phyloP scores from a whole-genome alignment of 2,329 filamentous ascomycete genomes.

The Pseudogymnoascus sp. region DNA sequence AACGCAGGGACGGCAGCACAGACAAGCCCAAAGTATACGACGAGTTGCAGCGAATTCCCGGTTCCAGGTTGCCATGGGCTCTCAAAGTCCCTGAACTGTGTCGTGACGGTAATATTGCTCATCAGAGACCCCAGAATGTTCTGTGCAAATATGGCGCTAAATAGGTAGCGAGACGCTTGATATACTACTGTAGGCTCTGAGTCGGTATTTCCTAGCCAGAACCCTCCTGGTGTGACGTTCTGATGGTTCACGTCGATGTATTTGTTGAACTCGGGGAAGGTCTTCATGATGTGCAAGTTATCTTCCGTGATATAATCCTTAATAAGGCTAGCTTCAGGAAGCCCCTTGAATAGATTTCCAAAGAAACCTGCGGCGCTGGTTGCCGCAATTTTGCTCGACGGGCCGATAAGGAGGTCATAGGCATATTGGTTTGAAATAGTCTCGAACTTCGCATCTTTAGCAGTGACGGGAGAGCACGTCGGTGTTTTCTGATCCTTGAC shows the following conservation, averaged over 20 bases:
- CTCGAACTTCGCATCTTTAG: conserved; percentile 37
- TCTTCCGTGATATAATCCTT: conserved; percentile 12
- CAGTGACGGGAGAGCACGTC: conserved; percentile 40
- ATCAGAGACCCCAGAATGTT: conserved; percentile 60
- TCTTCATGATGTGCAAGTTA: conserved; percentile 42
- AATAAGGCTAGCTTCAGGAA: conserved; percentile 16
- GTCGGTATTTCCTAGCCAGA: conserved; percentile 61
- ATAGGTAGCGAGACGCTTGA: conserved; percentile 50
- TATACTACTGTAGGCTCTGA: conserved; percentile 62
- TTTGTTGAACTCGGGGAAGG: conserved; percentile 58
- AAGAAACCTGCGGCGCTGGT: conserved; percentile 18
- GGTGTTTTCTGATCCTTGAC: conserved; percentile 48
- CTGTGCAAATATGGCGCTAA: conserved; percentile 51
- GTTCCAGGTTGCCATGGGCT: conserved; percentile 60
- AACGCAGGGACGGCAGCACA: conserved; percentile 75
- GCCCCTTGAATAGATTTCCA: conserved; percentile 19
- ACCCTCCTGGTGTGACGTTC: conserved; percentile 67
- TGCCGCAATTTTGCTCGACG: conserved; percentile 30
- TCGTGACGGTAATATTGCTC: conserved; percentile 59
- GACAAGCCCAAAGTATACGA: conserved; percentile 73
- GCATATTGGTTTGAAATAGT: conserved; percentile 16
- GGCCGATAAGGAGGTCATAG: conserved; percentile 34
- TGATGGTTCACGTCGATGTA: conserved; percentile 55
- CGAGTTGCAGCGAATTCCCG: conserved; percentile 67
- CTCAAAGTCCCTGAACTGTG: conserved; percentile 67